Evolutionary conservation across 2,329 filamentous ascomycete species (phyloP).

Genomic region (Xylariaceae sp.): DNA sequence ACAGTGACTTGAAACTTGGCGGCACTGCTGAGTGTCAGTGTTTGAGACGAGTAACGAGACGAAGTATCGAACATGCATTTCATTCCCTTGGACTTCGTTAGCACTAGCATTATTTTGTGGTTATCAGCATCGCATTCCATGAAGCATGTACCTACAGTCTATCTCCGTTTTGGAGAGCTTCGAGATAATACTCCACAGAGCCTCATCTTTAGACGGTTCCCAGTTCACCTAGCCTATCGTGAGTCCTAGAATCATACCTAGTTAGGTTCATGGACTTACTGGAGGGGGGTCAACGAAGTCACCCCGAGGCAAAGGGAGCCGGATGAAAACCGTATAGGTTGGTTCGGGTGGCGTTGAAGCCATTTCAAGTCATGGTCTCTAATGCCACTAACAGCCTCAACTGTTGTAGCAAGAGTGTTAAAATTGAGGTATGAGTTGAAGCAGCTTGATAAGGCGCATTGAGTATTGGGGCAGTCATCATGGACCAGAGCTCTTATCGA

Average conservation of each 20-base stretch:
- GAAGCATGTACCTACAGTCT: conserved; percentile 68
- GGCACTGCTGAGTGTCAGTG: conserved; percentile 59
- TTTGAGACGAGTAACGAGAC: conserved; percentile 2
- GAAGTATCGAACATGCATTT: conserved; percentile 64
- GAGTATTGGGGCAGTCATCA: neutral
- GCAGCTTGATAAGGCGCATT: no score
- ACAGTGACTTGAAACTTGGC: conserved; percentile 82
- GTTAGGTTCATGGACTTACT: conserved; percentile 53
- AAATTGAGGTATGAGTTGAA: no score
- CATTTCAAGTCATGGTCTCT: conserved; percentile 27
- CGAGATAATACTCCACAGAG: conserved; percentile 89
- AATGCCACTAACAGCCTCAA: conserved; percentile 4
- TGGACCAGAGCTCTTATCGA: conserved; percentile 40
- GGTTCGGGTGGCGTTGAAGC: conserved; percentile 53
- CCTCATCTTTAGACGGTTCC: conserved; percentile 85
- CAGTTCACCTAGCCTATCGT: conserved; percentile 72
- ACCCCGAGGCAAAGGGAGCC: conserved; percentile 86
- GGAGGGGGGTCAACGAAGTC: conserved; percentile 90
- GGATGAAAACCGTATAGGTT: conserved; percentile 78
- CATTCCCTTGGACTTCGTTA: conserved; percentile 65
- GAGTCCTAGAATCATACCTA: no score
- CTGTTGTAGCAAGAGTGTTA: neutral
- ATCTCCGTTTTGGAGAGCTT: conserved; percentile 82
- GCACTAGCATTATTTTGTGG: neutral
- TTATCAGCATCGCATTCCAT: conserved; percentile 17